Percentiles rank a stretch among this genome's conserved stretches.
Conservation (phyloP, 768 basidiomycete species). For the Cystoderma amianthinum region DNA sequence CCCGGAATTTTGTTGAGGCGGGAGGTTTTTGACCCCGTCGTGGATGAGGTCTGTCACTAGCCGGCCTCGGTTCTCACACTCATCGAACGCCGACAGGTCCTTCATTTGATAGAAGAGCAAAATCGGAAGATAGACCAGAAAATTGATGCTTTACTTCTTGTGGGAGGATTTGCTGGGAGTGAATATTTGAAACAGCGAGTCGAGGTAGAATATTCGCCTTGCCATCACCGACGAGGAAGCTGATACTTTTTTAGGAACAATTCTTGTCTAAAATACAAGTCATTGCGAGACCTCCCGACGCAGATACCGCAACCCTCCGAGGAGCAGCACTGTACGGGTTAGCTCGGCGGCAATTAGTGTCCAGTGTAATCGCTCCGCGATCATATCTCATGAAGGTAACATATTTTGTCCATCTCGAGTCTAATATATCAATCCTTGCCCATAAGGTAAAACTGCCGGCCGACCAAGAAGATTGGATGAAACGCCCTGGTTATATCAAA, state of each 20-base stretch:
- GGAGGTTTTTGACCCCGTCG: slow-evolving; percentile 89
- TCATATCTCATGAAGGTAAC: slow-evolving; percentile 82
- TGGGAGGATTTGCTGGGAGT: slow-evolving; percentile 85
- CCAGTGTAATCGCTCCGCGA: slow-evolving; percentile 74
- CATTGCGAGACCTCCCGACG: slow-evolving; percentile 79
- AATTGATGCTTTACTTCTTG: slow-evolving; percentile 80
- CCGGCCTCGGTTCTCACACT: slow-evolving; percentile 1
- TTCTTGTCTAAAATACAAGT: slow-evolving; percentile 62
- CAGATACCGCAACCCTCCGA: slow-evolving; percentile 82
- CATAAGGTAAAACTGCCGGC: slow-evolving; percentile 81
- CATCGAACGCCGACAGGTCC: slow-evolving; percentile 39
- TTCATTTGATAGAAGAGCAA: slow-evolving; percentile 76
- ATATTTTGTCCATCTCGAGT: neutral
- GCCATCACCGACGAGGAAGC: slow-evolving; percentile 1
- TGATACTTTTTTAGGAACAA: slow-evolving; percentile 39
- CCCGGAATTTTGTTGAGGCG: slow-evolving; percentile 72
- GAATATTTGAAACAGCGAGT: slow-evolving; percentile 80
- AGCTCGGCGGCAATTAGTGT: slow-evolving; percentile 68
- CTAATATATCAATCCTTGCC: no score
- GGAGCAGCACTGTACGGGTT: slow-evolving; percentile 88
- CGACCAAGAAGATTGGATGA: slow-evolving; percentile 76
- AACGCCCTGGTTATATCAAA: slow-evolving; percentile 79
- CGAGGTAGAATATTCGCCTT: slow-evolving; percentile 38
- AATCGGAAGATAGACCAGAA: slow-evolving; percentile 56
- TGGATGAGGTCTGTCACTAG: slow-evolving; percentile 51